Evolutionary conservation across 1,139 yeast species (phyloP).

Genomic region (Cylindricascospora bacillispora): DNA sequence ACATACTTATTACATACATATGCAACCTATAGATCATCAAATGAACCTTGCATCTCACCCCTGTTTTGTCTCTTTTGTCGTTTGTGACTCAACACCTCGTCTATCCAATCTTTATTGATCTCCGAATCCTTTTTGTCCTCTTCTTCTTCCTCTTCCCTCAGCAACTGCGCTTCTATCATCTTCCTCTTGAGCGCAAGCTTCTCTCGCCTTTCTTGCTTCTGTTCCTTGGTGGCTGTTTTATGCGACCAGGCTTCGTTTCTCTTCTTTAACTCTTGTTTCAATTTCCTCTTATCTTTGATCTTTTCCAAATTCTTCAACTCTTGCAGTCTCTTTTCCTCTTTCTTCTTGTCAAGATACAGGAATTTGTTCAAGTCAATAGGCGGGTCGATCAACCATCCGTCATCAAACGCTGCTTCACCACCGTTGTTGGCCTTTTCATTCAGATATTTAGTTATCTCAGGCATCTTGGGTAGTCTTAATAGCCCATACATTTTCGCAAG

Average conservation of each 20-base stretch:
- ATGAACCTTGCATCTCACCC: constrained; percentile 41
- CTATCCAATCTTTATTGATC: constrained; percentile 76
- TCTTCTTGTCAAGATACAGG: constrained; percentile 48
- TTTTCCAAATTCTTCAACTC: constrained; percentile 38
- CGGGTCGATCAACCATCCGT: constrained; percentile 59
- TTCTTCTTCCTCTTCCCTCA: constrained; percentile 20
- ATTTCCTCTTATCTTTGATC: constrained; percentile 33
- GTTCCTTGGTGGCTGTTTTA: constrained; percentile 50
- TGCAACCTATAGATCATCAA: constrained; percentile 53
- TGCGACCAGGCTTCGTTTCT: constrained; percentile 74
- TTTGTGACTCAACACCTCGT: constrained; percentile 49
- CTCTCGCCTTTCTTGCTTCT: constrained; percentile 48
- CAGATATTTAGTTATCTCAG: constrained; percentile 55
- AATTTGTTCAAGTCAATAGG: constrained; percentile 52
- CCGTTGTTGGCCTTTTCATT: constrained; percentile 25
- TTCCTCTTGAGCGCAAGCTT: constrained; percentile 53
- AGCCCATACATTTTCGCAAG: constrained; percentile 70
- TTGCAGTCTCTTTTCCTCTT: constrained; percentile 50
- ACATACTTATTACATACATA: constrained; percentile 12
- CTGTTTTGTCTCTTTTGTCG: constrained; percentile 10
- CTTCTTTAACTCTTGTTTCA: constrained; percentile 36
- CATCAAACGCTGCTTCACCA: constrained; percentile 17
- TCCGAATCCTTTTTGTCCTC: constrained; percentile 39
- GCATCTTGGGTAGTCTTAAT: constrained; percentile 84
- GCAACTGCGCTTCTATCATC: constrained; percentile 43